A percentile compares a stretch with the other conserved stretches of the same genome.
Evolutionary conservation across 2,329 filamentous ascomycete species (phyloP).

Genomic region (Intubia oerlemansii): DNA sequence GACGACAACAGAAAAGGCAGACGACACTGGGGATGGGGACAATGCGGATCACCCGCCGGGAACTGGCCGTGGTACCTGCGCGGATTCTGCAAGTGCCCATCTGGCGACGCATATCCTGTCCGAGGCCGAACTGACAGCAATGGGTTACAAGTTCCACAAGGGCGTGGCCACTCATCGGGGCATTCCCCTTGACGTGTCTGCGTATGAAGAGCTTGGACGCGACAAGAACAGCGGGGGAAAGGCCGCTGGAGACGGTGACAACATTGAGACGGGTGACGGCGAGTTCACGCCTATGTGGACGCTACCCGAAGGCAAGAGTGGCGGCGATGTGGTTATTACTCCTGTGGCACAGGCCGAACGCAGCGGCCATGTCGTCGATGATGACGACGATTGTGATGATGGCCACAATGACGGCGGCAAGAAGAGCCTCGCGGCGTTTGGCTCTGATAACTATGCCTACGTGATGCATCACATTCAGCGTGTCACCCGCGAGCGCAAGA

Average conservation of each 20-base stretch:
- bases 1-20: not conserved
- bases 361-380: not conserved
- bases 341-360: not conserved
- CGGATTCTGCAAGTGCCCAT: too few relatives aligned
- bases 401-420: too few relatives aligned
- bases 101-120: too few relatives aligned
- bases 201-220: too few relatives aligned
- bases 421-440: too few relatives aligned
- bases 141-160: conserved; percentile 10
- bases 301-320: conserved; percentile 5
- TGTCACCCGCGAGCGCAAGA: too few relatives aligned
- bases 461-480: too few relatives aligned
- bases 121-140: conserved; percentile 6
- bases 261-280: too few relatives aligned
- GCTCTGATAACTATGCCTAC: too few relatives aligned
- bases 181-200: conserved; percentile 7
- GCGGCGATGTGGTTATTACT: conserved; percentile 5
- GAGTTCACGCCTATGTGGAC: conserved; percentile 6
- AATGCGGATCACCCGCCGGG: not conserved
- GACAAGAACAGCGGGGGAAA: too few relatives aligned
- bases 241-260: too few relatives aligned
- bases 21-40: not conserved
- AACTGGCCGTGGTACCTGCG: too few relatives aligned
- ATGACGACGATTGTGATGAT: not conserved
- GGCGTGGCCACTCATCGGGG: conserved; percentile 14